phyloP scores from a whole-genome alignment of 352 stramenopile species.

The Phytophthora niederhauseri region DNA sequence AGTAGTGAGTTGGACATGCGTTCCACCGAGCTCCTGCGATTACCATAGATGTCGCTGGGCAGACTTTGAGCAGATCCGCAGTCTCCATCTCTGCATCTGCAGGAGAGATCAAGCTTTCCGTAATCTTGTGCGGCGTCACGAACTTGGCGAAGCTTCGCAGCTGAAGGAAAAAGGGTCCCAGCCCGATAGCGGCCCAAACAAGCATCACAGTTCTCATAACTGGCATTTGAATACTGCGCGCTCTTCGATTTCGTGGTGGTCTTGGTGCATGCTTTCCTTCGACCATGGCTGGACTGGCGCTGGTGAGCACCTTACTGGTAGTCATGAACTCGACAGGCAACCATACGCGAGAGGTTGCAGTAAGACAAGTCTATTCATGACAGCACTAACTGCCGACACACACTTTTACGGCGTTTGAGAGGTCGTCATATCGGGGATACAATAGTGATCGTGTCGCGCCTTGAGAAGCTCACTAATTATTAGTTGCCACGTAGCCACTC shows the following conservation, averaged over 20 bases:
- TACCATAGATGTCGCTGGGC: constrained; percentile 19
- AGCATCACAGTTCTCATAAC: constrained; percentile 7
- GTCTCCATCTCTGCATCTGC: constrained; percentile 6
- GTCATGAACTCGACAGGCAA: too few species aligned
- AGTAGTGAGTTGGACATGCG: constrained; percentile 20
- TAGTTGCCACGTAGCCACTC: not conserved
- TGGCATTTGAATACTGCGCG: not conserved
- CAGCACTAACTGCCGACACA: too few species aligned
- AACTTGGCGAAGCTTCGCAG: constrained; percentile 30
- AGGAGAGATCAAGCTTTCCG: constrained; percentile 17
- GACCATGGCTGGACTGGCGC: too few species aligned
- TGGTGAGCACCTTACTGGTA: too few species aligned
- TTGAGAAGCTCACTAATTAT: not conserved
- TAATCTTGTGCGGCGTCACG: constrained; percentile 34
- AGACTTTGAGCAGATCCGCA: constrained; percentile 9
- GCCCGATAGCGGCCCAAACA: constrained; percentile 18
- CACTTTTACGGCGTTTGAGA: too few species aligned
- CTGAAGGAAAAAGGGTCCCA: constrained; percentile 29
- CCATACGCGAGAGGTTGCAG: too few species aligned
- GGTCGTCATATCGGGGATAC: too few species aligned
- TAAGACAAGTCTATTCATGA: too few species aligned
- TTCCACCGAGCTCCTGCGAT: constrained; percentile 28
- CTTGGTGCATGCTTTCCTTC: too few species aligned
- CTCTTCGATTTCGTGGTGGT: not conserved
- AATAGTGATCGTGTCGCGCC: too few species aligned